Conservation (phyloP, 148 eudicot species). For the Mesembryanthemum crystallinum region DNA sequence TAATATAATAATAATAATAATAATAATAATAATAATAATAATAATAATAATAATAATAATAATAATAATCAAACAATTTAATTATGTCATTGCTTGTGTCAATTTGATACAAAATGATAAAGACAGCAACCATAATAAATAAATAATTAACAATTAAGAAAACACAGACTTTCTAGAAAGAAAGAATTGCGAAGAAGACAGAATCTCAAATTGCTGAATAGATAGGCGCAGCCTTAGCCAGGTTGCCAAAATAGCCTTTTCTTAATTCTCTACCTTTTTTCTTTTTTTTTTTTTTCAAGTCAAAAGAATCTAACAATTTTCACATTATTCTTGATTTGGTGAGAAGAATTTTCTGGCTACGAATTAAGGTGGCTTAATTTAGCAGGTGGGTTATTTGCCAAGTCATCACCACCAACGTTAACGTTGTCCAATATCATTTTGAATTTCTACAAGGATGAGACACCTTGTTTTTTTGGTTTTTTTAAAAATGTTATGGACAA, state of each 20-base stretch:
- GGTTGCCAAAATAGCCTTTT: slow-evolving; percentile 6
- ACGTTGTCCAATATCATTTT: too few relatives aligned
- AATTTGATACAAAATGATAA: background rate
- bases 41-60: background rate
- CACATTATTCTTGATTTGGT: slow-evolving; percentile 1
- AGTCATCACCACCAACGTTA: too few relatives aligned
- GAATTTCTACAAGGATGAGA: too few relatives aligned
- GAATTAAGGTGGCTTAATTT: too few relatives aligned
- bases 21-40: too few relatives aligned
- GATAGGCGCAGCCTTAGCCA: background rate
- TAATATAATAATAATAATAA: too few relatives aligned
- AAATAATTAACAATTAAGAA: background rate
- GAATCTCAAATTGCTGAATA: background rate
- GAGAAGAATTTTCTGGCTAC: too few relatives aligned
- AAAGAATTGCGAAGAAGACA: background rate
- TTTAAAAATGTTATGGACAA: too few relatives aligned
- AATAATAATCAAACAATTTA: background rate
- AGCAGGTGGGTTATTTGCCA: too few relatives aligned
- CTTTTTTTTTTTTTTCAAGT: background rate
- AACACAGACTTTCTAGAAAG: background rate
- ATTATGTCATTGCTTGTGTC: slow-evolving; percentile 23
- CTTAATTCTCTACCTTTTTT: too few relatives aligned
- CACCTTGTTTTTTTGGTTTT: too few relatives aligned
- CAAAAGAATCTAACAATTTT: slow-evolving; percentile 3
- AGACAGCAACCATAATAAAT: background rate